A percentile compares a stretch with the other conserved stretches of the same genome.
phyloP scores from a whole-genome alignment of 257 asterid species.

The Rauvolfia tetraphylla region DNA sequence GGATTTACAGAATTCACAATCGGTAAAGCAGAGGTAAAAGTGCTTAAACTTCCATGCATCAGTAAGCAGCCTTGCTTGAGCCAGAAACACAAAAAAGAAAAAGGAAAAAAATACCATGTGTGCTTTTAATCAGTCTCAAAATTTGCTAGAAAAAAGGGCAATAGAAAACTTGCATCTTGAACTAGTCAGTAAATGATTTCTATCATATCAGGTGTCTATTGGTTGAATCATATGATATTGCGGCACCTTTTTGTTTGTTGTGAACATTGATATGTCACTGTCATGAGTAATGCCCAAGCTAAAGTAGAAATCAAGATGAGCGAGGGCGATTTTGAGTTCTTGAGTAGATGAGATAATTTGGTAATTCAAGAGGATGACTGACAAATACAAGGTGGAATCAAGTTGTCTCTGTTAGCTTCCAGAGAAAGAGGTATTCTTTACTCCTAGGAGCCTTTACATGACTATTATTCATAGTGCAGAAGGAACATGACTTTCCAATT shows the following conservation, averaged over 20 bases:
- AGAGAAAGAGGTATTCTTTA: no score
- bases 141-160: background rate
- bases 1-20: constrained; percentile 79
- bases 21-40: constrained; percentile 76
- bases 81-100: no score
- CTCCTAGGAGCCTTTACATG: background rate
- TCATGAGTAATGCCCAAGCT: background rate
- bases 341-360: background rate
- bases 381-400: background rate
- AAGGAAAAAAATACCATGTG: no score
- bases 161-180: no score
- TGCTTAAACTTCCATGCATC: background rate
- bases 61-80: background rate
- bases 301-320: background rate
- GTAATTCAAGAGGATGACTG: background rate
- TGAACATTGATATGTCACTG: background rate
- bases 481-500: background rate
- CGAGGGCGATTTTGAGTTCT: background rate
- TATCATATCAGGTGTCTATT: background rate
- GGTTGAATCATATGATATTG: background rate
- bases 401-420: background rate
- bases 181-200: background rate
- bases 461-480: background rate
- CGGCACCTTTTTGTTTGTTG: background rate
- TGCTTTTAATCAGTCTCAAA: background rate